Percentiles rank a stretch among this genome's conserved stretches.
Evolutionary conservation across 352 stramenopile genomes (phyloP).

Genomic region (Phytophthora fragariaefolia): DNA sequence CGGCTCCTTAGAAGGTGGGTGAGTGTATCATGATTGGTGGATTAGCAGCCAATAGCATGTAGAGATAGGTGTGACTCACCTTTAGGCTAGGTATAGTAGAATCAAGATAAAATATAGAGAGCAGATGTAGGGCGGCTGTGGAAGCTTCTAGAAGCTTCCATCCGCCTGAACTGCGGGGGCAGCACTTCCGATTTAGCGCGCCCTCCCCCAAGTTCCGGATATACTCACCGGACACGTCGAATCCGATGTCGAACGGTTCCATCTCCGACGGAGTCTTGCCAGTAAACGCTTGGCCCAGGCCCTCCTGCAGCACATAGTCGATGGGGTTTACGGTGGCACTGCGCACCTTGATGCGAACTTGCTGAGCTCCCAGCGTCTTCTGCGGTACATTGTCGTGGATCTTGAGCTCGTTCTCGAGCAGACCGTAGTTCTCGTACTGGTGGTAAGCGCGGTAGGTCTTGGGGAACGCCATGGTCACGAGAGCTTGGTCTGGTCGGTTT

Average conservation of each 20-base stretch:
- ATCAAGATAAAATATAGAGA: no score
- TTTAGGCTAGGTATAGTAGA: no score
- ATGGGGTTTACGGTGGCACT: constrained; percentile 63
- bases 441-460: constrained; percentile 25
- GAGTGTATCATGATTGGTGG: no score
- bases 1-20: no score
- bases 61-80: no score
- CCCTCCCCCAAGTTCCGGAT: no score
- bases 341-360: constrained; percentile 65
- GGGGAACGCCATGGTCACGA: constrained; percentile 6
- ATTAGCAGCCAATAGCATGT: no score
- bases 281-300: constrained; percentile 20
- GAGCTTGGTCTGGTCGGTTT: not conserved
- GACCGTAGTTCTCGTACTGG: constrained; percentile 24
- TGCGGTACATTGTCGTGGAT: constrained; percentile 15
- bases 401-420: constrained; percentile 20
- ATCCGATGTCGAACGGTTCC: constrained; percentile 41
- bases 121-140: no score
- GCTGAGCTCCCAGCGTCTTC: constrained; percentile 9
- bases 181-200: no score
- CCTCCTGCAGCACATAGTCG: constrained; percentile 59
- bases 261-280: constrained; percentile 26
- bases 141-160: no score
- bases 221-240: constrained; percentile 40
- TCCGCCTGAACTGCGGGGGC: no score